Percentiles rank a stretch among this genome's conserved stretches.
Evolutionary conservation across 2,329 filamentous ascomycete species (phyloP).

Genomic region (Venturia oleaginea): DNA sequence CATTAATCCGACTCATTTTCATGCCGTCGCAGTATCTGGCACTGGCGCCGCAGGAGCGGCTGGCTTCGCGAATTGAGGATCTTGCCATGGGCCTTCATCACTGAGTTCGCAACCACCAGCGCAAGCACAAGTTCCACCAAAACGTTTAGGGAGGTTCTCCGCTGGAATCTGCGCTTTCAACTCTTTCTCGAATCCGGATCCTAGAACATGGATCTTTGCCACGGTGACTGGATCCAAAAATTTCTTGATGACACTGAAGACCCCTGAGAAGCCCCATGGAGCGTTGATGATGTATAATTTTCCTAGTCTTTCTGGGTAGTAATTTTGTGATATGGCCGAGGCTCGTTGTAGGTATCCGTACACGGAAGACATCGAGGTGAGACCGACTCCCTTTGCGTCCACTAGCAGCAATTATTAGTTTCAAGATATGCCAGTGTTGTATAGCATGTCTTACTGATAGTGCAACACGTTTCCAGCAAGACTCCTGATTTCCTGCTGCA

Average conservation of each 20-base stretch:
- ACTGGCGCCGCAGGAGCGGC: conserved; percentile 18
- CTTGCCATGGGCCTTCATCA: conserved; percentile 85
- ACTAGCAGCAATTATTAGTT: not conserved
- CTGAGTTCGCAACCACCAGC: conserved; percentile 73
- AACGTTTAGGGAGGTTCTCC: conserved; percentile 81
- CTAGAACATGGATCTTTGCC: conserved; percentile 88
- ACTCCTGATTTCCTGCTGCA: conserved; percentile 86
- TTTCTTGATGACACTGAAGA: conserved; percentile 79
- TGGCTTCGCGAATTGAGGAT: conserved; percentile 56
- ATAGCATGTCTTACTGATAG: conserved; percentile 58
- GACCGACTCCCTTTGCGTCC: conserved; percentile 86
- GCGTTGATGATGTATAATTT: conserved; percentile 97
- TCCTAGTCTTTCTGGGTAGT: conserved; percentile 95
- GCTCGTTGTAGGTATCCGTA: conserved; percentile 82
- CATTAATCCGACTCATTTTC: not conserved
- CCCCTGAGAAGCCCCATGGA: conserved; percentile 84
- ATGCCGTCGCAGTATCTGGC: conserved; percentile 1
- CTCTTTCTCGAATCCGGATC: conserved; percentile 71
- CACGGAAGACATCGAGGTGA: conserved; percentile 71
- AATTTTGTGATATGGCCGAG: conserved; percentile 89
- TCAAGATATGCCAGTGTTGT: not conserved
- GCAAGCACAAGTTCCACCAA: conserved; percentile 80
- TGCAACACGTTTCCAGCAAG: conserved; percentile 95
- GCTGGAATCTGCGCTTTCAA: conserved; percentile 74
- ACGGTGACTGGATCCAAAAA: conserved; percentile 97